A percentile compares a stretch with the other conserved stretches of the same genome.
phyloP scores from a whole-genome alignment of 306 rosid species.

The Trifolium repens region DNA sequence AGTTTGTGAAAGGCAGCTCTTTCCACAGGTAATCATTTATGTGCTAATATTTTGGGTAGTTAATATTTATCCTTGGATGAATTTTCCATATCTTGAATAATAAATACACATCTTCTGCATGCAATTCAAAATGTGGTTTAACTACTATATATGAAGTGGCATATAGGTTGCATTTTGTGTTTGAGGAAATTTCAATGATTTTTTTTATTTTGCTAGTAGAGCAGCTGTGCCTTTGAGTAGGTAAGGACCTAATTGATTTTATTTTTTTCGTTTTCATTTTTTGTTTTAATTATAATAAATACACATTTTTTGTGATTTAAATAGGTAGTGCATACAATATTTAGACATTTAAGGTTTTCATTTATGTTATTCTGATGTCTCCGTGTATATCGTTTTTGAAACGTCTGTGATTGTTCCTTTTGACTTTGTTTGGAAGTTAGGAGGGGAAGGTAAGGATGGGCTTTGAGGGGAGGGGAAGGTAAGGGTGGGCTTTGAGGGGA shows the following conservation, averaged over 20 bases:
- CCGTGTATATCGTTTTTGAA: conserved; percentile 2
- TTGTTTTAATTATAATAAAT: too few species aligned
- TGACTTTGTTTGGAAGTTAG: conserved; percentile 3
- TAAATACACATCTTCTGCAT: conserved; percentile 23
- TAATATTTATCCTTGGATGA: conserved; percentile 32
- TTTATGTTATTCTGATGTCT: conserved; percentile 20
- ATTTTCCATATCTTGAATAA: conserved; percentile 18
- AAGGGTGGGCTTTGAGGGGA: not conserved
- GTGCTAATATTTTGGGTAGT: conserved; percentile 18
- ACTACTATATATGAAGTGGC: conserved; percentile 21
- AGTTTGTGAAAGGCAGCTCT: conserved; percentile 86
- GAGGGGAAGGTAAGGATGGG: not conserved
- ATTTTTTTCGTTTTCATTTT: not conserved
- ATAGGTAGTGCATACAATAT: not conserved
- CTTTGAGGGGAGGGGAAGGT: not conserved
- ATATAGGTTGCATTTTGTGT: conserved; percentile 31
- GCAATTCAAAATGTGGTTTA: conserved; percentile 15
- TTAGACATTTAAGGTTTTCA: conserved; percentile 7
- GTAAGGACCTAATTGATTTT: not conserved
- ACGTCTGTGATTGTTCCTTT: conserved; percentile 3
- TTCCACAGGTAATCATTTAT: conserved; percentile 69
- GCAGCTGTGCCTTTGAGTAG: conserved; percentile 24
- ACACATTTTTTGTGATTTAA: conserved; percentile 3
- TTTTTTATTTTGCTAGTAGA: conserved; percentile 12
- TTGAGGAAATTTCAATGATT: not conserved